These are phyloP conservation scores for Trichoderma guizhouense DNA, from an alignment of 2,329 filamentous ascomycete genomes.

Conservation along the genomic window DNA sequence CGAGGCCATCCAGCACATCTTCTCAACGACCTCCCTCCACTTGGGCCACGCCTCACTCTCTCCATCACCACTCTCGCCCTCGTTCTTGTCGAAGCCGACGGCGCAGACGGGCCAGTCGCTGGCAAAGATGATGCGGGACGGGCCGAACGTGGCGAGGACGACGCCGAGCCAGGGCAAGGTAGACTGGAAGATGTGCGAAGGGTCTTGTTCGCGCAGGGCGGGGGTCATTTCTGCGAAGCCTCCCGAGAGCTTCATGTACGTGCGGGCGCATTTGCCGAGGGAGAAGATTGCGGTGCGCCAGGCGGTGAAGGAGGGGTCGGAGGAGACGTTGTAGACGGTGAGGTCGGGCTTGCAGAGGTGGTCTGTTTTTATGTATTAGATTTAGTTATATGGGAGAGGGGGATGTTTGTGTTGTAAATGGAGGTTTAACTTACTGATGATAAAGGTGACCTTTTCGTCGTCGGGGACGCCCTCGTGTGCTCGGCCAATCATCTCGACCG, in stretches of 20 bases:
- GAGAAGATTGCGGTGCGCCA: constrained; percentile 69
- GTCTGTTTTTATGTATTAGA: constrained; percentile 41
- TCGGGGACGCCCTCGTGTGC: constrained; percentile 61
- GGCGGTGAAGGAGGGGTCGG: constrained; percentile 57
- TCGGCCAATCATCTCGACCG: constrained; percentile 64
- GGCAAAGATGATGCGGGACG: constrained; percentile 77
- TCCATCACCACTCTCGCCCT: neutral
- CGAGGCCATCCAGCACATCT: constrained; percentile 60
- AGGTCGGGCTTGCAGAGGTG: constrained; percentile 89
- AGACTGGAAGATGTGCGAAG: constrained; percentile 58
- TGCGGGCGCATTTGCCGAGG: constrained; percentile 60
- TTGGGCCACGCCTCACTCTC: constrained; percentile 63
- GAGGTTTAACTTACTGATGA: constrained; percentile 61
- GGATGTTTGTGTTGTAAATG: neutral
- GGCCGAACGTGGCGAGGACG: constrained; percentile 68
- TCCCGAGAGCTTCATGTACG: constrained; percentile 93
- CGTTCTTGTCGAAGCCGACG: constrained; percentile 36
- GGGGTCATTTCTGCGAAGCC: constrained; percentile 74
- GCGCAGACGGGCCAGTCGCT: constrained; percentile 95
- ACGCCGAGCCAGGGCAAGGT: constrained; percentile 70
- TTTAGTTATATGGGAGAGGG: too few relatives aligned
- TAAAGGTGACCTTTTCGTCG: constrained; percentile 59
- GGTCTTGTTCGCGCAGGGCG: constrained; percentile 45
- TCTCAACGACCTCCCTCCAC: constrained; percentile 71
- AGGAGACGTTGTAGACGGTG: constrained; percentile 54